These are phyloP conservation scores for Talaromyces sp. DNA, from an alignment of 2,329 filamentous ascomycete species.

Conservation along the genomic window DNA sequence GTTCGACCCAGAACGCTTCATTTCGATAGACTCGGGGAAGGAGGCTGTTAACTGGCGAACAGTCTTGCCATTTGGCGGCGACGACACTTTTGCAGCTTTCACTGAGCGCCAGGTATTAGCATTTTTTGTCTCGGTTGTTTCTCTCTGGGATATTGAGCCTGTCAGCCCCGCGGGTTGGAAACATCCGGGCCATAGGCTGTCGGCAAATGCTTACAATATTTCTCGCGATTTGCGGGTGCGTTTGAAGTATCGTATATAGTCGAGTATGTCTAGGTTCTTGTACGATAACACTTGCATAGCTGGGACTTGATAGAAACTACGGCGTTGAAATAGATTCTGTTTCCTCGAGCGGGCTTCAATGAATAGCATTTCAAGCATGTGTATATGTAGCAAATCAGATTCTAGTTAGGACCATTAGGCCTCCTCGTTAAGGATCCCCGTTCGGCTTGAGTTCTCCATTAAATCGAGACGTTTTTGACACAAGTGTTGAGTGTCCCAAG, in stretches of 20 bases:
- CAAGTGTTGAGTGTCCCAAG: too few species aligned
- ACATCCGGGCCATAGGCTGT: slow-evolving; percentile 47
- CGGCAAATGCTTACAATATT: slow-evolving; percentile 49
- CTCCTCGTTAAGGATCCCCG: too few species aligned
- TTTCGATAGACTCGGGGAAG: slow-evolving; percentile 37
- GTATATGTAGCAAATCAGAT: too few species aligned
- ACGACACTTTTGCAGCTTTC: slow-evolving; percentile 34
- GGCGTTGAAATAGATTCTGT: not conserved
- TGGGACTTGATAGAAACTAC: not conserved
- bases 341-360: too few species aligned
- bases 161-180: slow-evolving; percentile 43
- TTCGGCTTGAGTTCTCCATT: too few species aligned
- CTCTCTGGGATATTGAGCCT: slow-evolving; percentile 54
- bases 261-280: not conserved
- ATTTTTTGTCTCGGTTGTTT: slow-evolving; percentile 49
- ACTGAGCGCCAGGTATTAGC: slow-evolving; percentile 48
- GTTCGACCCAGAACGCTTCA: slow-evolving; percentile 44
- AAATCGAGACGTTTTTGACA: too few species aligned
- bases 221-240: slow-evolving; percentile 51
- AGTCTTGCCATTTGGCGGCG: slow-evolving; percentile 48
- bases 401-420: too few species aligned
- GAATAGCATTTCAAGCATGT: too few species aligned
- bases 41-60: slow-evolving; percentile 33
- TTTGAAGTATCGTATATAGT: slow-evolving; percentile 38
- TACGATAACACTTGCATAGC: not conserved